These are phyloP conservation scores for Acacia acuminata DNA, from an alignment of 306 rosid genomes.

Conservation along the genomic window DNA sequence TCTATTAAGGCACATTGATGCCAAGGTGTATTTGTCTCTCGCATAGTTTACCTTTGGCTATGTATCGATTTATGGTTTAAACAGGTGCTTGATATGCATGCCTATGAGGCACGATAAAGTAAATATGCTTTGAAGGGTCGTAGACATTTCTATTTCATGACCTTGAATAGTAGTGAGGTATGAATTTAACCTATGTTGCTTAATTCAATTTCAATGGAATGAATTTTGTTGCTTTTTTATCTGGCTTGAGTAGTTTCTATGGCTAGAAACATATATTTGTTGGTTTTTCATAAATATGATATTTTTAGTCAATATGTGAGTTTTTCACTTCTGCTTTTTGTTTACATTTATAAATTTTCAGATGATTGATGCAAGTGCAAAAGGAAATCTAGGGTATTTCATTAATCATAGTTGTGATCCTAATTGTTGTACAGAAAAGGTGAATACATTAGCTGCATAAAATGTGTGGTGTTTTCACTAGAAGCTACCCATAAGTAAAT, in stretches of 20 bases:
- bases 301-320: no score
- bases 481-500: no score
- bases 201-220: conserved; percentile 17
- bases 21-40: not conserved
- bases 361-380: conserved; percentile 97
- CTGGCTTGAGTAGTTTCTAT: conserved; percentile 44
- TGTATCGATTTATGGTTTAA: conserved; percentile 31
- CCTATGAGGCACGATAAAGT: conserved; percentile 87
- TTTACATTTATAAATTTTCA: no score
- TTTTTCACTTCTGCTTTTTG: no score
- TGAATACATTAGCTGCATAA: no score
- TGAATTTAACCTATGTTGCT: conserved; percentile 29
- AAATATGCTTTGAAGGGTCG: conserved; percentile 92
- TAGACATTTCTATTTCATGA: conserved; percentile 99
- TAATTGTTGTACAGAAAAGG: no score
- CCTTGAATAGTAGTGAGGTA: conserved; percentile 95
- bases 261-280: no score
- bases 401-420: no score
- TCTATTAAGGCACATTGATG: conserved; percentile 24
- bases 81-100: conserved; percentile 90
- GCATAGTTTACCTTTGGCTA: conserved; percentile 27
- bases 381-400: conserved; percentile 99
- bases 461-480: no score
- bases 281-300: no score
- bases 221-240: not conserved